Evolutionary conservation across 2,329 filamentous ascomycete species (phyloP).

Genomic region (Didymosphaeria variabile): DNA sequence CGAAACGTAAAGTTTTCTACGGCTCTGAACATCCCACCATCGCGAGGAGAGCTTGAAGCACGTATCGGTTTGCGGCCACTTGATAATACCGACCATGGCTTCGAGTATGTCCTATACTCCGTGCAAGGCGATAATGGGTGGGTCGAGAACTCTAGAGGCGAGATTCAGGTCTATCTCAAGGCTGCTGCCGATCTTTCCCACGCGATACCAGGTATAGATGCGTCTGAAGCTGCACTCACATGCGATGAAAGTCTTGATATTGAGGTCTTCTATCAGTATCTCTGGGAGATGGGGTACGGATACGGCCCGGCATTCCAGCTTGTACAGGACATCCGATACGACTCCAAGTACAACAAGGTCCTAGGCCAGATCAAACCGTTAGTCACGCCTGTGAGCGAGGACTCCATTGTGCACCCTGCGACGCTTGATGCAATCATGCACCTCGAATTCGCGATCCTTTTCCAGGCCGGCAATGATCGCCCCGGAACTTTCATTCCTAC

Average conservation of each 20-base stretch:
- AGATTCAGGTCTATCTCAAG: constrained; percentile 5
- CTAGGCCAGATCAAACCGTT: neutral
- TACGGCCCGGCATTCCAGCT: constrained; percentile 2
- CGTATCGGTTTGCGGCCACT: neutral
- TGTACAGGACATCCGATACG: neutral
- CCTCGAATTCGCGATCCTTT: constrained; percentile 13
- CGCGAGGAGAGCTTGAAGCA: constrained; percentile 1
- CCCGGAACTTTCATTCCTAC: constrained; percentile 16
- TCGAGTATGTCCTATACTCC: neutral
- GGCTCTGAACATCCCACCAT: neutral
- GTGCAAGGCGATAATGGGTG: neutral
- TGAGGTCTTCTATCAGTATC: neutral
- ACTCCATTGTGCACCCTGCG: neutral
- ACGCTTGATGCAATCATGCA: constrained; percentile 10
- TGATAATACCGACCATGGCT: neutral
- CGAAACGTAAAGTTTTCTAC: neutral
- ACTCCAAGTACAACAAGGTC: neutral
- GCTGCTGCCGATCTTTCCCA: neutral
- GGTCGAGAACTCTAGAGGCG: constrained; percentile 6
- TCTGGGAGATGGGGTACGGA: constrained; percentile 3
- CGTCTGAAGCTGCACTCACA: neutral
- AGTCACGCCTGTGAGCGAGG: neutral
- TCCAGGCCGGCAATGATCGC: constrained; percentile 2
- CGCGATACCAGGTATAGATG: neutral
- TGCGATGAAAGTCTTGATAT: neutral